These are phyloP conservation scores for Colletotrichum godetiae DNA, from an alignment of 2,329 filamentous ascomycete genomes.

Conservation along the genomic window DNA sequence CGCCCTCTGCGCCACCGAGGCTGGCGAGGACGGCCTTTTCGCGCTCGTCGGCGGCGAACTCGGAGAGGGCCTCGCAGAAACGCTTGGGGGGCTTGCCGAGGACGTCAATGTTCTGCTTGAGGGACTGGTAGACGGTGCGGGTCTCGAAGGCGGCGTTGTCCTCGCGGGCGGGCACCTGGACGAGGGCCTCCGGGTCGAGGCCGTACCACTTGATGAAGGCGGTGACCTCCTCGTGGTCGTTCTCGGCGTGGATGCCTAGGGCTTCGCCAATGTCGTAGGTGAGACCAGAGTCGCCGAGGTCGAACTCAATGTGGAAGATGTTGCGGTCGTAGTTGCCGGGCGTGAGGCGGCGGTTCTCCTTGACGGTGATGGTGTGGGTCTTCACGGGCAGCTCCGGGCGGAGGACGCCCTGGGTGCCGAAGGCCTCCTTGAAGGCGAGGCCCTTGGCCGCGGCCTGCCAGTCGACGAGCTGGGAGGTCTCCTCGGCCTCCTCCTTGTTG, in stretches of 20 bases:
- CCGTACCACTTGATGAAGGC: conserved; percentile 93
- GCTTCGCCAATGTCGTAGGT: conserved; percentile 98
- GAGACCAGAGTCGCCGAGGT: conserved; percentile 89
- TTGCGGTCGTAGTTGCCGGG: conserved; percentile 92
- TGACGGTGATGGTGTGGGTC: conserved; percentile 88
- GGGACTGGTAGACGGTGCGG: conserved; percentile 90
- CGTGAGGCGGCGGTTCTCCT: conserved; percentile 95
- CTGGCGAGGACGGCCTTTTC: conserved; percentile 85
- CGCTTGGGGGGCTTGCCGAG: conserved; percentile 97
- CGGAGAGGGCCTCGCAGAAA: conserved; percentile 93
- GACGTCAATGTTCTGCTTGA: conserved; percentile 94
- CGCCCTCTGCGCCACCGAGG: conserved; percentile 82
- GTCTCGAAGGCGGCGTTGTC: conserved; percentile 80
- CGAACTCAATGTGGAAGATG: conserved; percentile 99
- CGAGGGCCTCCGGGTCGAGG: conserved; percentile 82
- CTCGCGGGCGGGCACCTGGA: conserved; percentile 92
- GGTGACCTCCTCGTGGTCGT: conserved; percentile 81
- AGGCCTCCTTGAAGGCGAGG: conserved; percentile 94
- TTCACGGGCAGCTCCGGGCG: conserved; percentile 88
- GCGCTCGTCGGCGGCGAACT: conserved; percentile 83
- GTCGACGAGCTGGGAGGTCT: conserved; percentile 72
- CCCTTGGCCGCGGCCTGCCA: conserved; percentile 91
- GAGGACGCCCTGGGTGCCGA: conserved; percentile 76
- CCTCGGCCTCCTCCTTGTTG: conserved; percentile 79
- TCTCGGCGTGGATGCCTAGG: conserved; percentile 95